Percentiles rank a stretch among this genome's conserved stretches.
Conservation (phyloP, 1,284 basidiomycete species). For the Rhodofomes roseus region DNA sequence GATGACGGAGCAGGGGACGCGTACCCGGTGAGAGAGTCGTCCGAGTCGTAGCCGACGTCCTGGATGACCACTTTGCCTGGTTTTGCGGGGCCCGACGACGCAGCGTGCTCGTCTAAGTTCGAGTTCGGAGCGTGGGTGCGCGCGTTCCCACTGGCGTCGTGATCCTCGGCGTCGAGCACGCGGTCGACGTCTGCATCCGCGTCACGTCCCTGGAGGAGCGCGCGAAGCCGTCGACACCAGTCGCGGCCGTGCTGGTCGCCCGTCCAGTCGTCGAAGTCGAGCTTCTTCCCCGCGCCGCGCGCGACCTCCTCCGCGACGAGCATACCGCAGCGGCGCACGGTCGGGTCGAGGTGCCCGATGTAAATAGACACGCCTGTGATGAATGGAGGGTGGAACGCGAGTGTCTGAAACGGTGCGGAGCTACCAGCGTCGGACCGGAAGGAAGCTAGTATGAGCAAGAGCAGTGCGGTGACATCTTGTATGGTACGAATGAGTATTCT, state of each 20-base stretch:
- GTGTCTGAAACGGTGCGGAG: slow-evolving; percentile 30
- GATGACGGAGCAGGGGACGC: slow-evolving; percentile 58
- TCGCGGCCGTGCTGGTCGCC: slow-evolving; percentile 65
- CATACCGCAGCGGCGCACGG: slow-evolving; percentile 90
- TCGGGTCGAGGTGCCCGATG: slow-evolving; percentile 73
- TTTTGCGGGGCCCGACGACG: not conserved
- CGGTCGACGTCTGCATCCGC: slow-evolving; percentile 36
- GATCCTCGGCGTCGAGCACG: slow-evolving; percentile 9
- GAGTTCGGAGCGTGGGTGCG: not conserved
- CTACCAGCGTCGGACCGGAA: slow-evolving; percentile 46
- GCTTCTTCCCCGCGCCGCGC: slow-evolving; percentile 51
- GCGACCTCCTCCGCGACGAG: slow-evolving; percentile 84
- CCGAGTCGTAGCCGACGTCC: slow-evolving; percentile 57
- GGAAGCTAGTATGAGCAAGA: slow-evolving; percentile 62
- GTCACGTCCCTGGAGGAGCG: slow-evolving; percentile 49
- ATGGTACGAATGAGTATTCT: not conserved
- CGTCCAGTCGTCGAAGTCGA: slow-evolving; percentile 85
- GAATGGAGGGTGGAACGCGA: slow-evolving; percentile 60
- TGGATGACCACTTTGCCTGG: slow-evolving; percentile 10
- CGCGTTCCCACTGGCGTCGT: not conserved
- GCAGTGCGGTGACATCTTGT: slow-evolving; percentile 65
- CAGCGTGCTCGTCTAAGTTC: not conserved
- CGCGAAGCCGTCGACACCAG: slow-evolving; percentile 62
- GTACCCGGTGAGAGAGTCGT: slow-evolving; percentile 83
- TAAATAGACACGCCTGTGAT: slow-evolving; percentile 75